phyloP scores from a whole-genome alignment of 108 stramenopile species.

The Seminavis robusta region DNA sequence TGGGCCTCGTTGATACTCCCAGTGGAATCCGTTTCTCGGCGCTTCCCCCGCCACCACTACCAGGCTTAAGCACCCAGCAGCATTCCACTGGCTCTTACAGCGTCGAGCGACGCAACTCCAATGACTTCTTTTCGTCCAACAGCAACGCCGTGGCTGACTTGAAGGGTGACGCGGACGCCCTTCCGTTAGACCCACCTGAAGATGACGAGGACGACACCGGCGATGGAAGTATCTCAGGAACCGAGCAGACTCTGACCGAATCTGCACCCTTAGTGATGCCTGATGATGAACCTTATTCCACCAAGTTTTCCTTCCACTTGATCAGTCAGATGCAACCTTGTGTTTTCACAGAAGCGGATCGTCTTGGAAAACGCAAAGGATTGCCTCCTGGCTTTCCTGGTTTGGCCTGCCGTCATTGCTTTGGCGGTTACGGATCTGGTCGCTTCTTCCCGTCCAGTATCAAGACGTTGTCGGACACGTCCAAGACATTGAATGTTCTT shows the following conservation, averaged over 20 bases:
- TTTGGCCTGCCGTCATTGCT: conserved; percentile 78
- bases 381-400: conserved; percentile 73
- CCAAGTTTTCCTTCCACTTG: conserved; percentile 69
- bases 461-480: conserved; percentile 80
- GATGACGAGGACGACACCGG: not conserved
- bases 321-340: conserved; percentile 80
- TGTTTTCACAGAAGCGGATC: conserved; percentile 77
- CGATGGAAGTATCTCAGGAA: not conserved
- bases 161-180: not conserved
- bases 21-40: conserved; percentile 64
- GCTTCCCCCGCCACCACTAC: too few species aligned
- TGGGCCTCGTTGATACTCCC: conserved; percentile 77
- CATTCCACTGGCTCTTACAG: conserved; percentile 8
- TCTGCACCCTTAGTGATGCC: conserved; percentile 49
- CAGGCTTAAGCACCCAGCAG: conserved; percentile 11
- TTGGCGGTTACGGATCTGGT: conserved; percentile 74
- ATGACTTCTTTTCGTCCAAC: conserved; percentile 22
- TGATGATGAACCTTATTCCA: conserved; percentile 69
- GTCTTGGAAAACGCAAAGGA: conserved; percentile 73
- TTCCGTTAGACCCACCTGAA: not conserved
- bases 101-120: conserved; percentile 15
- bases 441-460: conserved; percentile 82
- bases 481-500: conserved; percentile 74
- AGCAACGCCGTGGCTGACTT: conserved; percentile 10
- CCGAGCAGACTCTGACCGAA: conserved; percentile 1